Evolutionary conservation across 2,329 filamentous ascomycete species (phyloP), one percentile per base, ranked within the genome.

Genomic region (Fusarium sarcochroum): DNA sequence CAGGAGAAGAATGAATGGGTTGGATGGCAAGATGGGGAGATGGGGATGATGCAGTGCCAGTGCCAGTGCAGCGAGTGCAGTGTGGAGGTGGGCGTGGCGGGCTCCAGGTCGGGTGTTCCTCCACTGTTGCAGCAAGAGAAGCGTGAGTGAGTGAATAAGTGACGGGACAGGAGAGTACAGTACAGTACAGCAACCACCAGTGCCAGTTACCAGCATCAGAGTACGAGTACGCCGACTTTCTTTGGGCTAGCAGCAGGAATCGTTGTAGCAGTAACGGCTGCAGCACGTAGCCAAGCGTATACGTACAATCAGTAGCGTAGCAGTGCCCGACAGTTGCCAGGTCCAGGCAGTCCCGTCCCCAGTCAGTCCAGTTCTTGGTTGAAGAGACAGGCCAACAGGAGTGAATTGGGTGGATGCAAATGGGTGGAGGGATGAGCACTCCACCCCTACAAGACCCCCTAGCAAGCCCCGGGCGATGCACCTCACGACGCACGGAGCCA

Each of bases 51-150:
- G 66, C 67, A 60, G 44, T 56, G 27, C 27, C 68, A 66, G 70
- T 69, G 66, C n/a, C 67, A 60, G 57, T 62, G 20, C 21, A 45
- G 37, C 48, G 58, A 56, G 61, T 40, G 40, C 35, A 69, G 66
- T 72, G 72, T 69, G 73, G 71, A 73, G 69, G 70, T 71, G 68
- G 64, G 68, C 60, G 71, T 73, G 70, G 71, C 61, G 56, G 68
- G 44, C 52, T 63, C 57, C 32, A 63, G 44, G 58, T 65, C 54
- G 66, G 68, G 60, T 59, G 60, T 65, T 64, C 54, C 66, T 66
- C 66, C 52, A 70, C 53, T 64, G 62, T 48, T 55, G 44, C 55
- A 63, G 58, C 18, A 44, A 17, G 21, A 14, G 20, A 30, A 40
- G 59, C 52, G 53, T 41, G 62, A 48, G 42, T 48, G 53, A 42